phyloP scores from a whole-genome alignment of 495 filamentous ascomycete genomes.

The Lasiosphaeria miniovina region DNA sequence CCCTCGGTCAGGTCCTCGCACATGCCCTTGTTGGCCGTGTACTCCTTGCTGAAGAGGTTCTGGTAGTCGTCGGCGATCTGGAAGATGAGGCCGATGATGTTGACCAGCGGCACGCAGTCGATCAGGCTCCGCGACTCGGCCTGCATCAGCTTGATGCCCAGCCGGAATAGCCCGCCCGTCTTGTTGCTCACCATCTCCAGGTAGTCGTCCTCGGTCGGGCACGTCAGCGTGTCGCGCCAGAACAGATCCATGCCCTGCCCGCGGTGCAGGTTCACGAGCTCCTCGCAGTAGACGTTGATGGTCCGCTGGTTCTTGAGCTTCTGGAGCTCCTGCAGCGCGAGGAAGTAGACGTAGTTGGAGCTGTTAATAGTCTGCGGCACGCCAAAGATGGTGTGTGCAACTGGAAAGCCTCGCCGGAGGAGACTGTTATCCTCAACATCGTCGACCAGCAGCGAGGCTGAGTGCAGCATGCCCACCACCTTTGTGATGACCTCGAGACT shows the following conservation, averaged over 20 bases:
- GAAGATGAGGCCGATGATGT: constrained; percentile 87
- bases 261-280: constrained; percentile 89
- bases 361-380: constrained; percentile 95
- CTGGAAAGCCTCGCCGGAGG: constrained; percentile 83
- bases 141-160: constrained; percentile 96
- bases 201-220: constrained; percentile 94
- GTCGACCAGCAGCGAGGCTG: constrained; percentile 87
- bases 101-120: constrained; percentile 83
- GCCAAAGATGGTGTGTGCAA: constrained; percentile 93
- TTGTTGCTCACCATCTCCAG: constrained; percentile 99
- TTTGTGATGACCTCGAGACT: constrained; percentile 79
- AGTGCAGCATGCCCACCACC: constrained; percentile 91
- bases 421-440: constrained; percentile 84
- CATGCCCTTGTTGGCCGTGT: constrained; percentile 87
- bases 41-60: constrained; percentile 71
- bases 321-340: constrained; percentile 75
- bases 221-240: constrained; percentile 92
- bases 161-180: constrained; percentile 90
- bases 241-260: constrained; percentile 98
- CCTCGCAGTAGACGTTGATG: constrained; percentile 79
- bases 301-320: constrained; percentile 69
- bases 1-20: constrained; percentile 97
- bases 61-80: constrained; percentile 97
- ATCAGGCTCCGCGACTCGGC: constrained; percentile 65
- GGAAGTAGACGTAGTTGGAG: constrained; percentile 96